Evolutionary conservation across 1,284 basidiomycete genomes (phyloP), one percentile per base, ranked within the genome.

Genomic region (Athelia sp.): DNA sequence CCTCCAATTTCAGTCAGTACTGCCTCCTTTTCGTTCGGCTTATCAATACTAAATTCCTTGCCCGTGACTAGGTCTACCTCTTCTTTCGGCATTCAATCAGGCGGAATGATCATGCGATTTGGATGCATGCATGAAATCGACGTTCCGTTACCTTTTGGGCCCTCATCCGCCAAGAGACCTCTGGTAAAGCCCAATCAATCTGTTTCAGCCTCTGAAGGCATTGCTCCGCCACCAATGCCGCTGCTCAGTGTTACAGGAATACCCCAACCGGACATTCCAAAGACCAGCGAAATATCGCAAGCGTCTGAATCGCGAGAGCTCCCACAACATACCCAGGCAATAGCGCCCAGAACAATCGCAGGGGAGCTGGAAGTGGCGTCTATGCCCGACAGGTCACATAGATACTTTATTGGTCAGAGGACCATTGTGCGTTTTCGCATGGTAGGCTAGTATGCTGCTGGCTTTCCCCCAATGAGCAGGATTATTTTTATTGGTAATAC

Each of bases 311-410:
- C 26, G 26, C 4, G 13, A 29, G 26, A 13, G 26, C 26, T 13
- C 13, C 26, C 36, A n/a, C 9, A 8, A 4, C 36, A 40, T 40
- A 40, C n/a, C 8, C 8, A 40, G 26, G 6, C 6, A n/a, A 40
- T n/a, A n/a, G n/a, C 9, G 15, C 6, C 36, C 15, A 40, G n/a
- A n/a, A 40, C 36, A n/a, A 72, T 79, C 66, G 61, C 64, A 21
- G 78, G 76, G 15, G 75, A 81, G 58, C 57, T 82, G 40, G 77
- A 79, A 55, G 64, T 79, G 21, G 67, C 67, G 14, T 65, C 79
- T 23, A 57, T 79, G 13, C 72, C 75, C 13, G 79, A 82, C 54
- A 66, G 69, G 11, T 71, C 78, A 4, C 80, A 82, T 56, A 57
- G 47, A 13, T 67, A 72, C 54, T 71, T 81, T 56, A 66, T 72